These are phyloP conservation scores for Infundibulicybe gibba DNA, from an alignment of 768 basidiomycete genomes.

Conservation along the genomic window DNA sequence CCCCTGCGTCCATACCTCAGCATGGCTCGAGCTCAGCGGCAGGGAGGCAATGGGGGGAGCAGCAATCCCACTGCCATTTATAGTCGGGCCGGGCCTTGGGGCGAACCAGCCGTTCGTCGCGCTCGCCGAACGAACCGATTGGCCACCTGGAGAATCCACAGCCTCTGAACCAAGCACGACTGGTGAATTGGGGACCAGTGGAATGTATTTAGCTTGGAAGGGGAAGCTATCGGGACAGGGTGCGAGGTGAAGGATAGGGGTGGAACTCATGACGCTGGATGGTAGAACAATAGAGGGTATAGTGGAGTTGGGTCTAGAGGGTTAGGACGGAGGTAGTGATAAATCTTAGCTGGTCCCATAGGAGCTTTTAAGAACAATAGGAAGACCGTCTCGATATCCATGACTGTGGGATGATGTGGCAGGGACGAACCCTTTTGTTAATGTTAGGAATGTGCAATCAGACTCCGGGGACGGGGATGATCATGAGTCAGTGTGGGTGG, in stretches of 20 bases:
- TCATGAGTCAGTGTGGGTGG: too few relatives aligned
- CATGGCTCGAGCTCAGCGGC: slow-evolving; percentile 38
- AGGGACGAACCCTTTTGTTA: too few relatives aligned
- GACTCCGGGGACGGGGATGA: too few relatives aligned
- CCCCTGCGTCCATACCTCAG: slow-evolving; percentile 42
- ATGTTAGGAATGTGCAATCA: too few relatives aligned
- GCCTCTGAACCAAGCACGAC: slow-evolving; percentile 27
- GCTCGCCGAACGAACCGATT: slow-evolving; percentile 16
- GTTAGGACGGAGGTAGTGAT: neutral
- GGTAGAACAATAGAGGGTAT: neutral
- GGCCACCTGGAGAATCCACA: slow-evolving; percentile 4
- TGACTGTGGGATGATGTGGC: too few relatives aligned
- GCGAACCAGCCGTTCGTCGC: slow-evolving; percentile 42
- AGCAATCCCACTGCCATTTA: slow-evolving; percentile 7
- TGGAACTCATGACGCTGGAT: slow-evolving; percentile 12
- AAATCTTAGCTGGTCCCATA: too few relatives aligned
- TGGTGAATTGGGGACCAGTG: slow-evolving; percentile 22
- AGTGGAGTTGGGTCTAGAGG: neutral
- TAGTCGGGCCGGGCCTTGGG: slow-evolving; percentile 12
- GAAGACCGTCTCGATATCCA: too few relatives aligned
- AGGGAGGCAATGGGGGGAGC: slow-evolving; percentile 29
- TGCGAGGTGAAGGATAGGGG: slow-evolving; percentile 28
- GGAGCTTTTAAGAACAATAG: too few relatives aligned
- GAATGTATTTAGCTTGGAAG: slow-evolving; percentile 30
- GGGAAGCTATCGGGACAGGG: slow-evolving; percentile 32